phyloP scores from a whole-genome alignment of 345 rosid species.

The Lepidium africanum region DNA sequence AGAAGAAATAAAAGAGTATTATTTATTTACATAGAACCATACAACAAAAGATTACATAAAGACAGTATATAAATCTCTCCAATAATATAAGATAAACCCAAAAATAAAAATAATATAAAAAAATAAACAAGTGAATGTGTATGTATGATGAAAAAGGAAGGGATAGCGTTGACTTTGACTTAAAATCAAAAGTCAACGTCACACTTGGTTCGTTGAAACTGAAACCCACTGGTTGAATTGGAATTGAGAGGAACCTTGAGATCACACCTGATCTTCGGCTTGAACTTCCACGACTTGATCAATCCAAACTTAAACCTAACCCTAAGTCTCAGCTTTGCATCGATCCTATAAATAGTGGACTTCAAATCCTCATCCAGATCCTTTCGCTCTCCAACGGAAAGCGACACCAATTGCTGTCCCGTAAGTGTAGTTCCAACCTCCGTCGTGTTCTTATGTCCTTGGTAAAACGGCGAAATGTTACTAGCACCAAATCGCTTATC shows the following conservation, averaged over 20 bases:
- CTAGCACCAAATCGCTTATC: constrained; percentile 27
- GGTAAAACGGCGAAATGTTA: constrained; percentile 41
- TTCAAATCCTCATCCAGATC: constrained; percentile 28
- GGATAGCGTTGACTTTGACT: neutral
- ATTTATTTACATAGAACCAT: constrained; percentile 16
- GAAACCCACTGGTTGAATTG: constrained; percentile 9
- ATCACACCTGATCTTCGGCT: constrained; percentile 46
- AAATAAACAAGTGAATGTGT: neutral
- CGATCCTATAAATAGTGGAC: constrained; percentile 34
- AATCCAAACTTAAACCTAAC: constrained; percentile 59
- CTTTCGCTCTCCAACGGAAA: constrained; percentile 18
- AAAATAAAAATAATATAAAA: neutral
- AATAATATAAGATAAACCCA: neutral
- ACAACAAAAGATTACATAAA: neutral
- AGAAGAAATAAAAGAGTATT: neutral
- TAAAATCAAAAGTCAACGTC: constrained; percentile 29
- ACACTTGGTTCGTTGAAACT: constrained; percentile 37
- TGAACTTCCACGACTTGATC: constrained; percentile 45
- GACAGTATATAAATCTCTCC: neutral
- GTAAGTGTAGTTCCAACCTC: constrained; percentile 28
- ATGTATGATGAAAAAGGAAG: neutral
- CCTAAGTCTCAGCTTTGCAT: constrained; percentile 44
- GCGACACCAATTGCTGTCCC: constrained; percentile 26
- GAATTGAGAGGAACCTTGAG: constrained; percentile 47
- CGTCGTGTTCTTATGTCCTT: constrained; percentile 75